These are phyloP conservation scores for Pythium volutum DNA, from an alignment of 352 stramenopile species.

Conservation along the genomic window DNA sequence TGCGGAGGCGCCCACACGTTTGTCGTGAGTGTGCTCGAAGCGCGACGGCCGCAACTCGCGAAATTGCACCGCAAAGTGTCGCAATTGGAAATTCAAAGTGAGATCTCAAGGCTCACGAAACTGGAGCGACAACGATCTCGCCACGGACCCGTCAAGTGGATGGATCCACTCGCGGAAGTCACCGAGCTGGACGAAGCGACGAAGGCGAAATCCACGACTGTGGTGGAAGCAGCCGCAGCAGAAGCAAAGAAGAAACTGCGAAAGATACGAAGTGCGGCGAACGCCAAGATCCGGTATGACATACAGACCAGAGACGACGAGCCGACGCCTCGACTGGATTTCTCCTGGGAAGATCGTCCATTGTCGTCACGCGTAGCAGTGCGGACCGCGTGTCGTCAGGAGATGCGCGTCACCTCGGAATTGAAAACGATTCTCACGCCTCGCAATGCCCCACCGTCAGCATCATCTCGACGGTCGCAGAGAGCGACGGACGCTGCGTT, in stretches of 20 bases:
- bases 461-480: background rate
- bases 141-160: background rate
- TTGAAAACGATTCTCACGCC: constrained; percentile 25
- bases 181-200: background rate
- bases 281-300: background rate
- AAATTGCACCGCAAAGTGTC: constrained; percentile 39
- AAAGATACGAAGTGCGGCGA: background rate
- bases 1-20: constrained; percentile 64
- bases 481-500: constrained; percentile 16
- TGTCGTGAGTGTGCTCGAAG: constrained; percentile 63
- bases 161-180: constrained; percentile 1
- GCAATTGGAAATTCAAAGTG: constrained; percentile 29
- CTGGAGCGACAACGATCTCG: constrained; percentile 19
- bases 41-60: constrained; percentile 38
- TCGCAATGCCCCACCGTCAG: constrained; percentile 2
- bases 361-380: constrained; percentile 49
- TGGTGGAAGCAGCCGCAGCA: background rate
- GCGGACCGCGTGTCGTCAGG: constrained; percentile 46
- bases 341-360: constrained; percentile 47
- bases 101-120: constrained; percentile 23
- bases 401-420: constrained; percentile 33
- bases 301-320: background rate
- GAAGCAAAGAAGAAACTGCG: background rate
- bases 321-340: constrained; percentile 1
- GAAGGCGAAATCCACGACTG: background rate